Base-by-base conservation (phyloP, 805 yeast species). In the Lipomyces starkeyi region DNA sequence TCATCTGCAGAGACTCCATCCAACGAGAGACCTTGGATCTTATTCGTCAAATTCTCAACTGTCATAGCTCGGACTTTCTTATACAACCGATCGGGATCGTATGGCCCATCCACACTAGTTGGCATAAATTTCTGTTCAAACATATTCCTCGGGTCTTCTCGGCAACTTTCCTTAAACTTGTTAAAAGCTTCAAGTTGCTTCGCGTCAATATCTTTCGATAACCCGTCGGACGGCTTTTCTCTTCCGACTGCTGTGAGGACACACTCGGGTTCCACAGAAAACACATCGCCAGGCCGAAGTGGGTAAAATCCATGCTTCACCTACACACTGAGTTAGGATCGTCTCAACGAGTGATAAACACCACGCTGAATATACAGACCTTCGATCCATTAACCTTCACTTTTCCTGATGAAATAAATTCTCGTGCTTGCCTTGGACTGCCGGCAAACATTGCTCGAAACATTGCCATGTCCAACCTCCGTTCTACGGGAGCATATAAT, bases 391-490 rank as follows among this genome's bases (percentile, higher is more conserved):
- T 95, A 53, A 94, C 98, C 71, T 83, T 82, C 13, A 94, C 98
- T 71, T 88, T 83, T 0, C 97, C 97, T 59, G 87, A 87, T 17
- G 91, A 79, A 68, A 95, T 88, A 75, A 90, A 92, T 76, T 91
- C 93, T 73, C 97, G 86, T 2, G 99, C 97, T 80, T 94, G 98
- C 83, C 98, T 88, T 2, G 92, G 87, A 7, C 97, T 90, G 4
- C 97, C 86, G 4, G 98, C 97, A 82, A 94, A 93, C 90, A 94
- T 84, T 22, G 97, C 83, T 79, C 99, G 88, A 81, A 91, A 95
- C 11, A 94, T 75, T 2, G 97, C 98, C 76, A 90, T 86, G 78
- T 94, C 99, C 40, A 94, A 83, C 77, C 99, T 84, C 76, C 89
- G 90, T 79, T 94, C 99, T 71, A 94, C 81, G 1, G 88, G 88